Base-by-base conservation (phyloP, 768 basidiomycete genomes). In the Kwoniella newhampshirensis region DNA sequence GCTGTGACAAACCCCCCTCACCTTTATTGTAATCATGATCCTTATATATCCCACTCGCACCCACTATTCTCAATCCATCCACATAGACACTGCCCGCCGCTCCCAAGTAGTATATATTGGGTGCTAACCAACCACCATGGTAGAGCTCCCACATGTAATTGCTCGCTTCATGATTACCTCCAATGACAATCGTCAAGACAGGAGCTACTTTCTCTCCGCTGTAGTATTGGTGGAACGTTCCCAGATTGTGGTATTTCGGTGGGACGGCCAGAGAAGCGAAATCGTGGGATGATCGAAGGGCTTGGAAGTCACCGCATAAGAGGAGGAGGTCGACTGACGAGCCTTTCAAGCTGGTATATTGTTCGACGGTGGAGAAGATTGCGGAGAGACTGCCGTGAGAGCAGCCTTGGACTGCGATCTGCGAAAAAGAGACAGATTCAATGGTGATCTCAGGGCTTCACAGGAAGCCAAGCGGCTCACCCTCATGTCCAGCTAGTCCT, bases 61-160 rank as follows among this genome's bases (percentile, higher is more conserved):
- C 96, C 18, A 88, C 86, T 41, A 99, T 88, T 7, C 90, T 82
- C 20, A 97, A 61, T 0, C 92, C 93, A 66, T 94, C 87, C 25
- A 96, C 85, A 32, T 86, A 83, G 0, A 99, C 81, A 49, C 88
- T 89, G 0, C 93, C 93, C 2, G 92, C 91, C 68, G 87, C 84
- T 0, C 96, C 96, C 2, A 99, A 83, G 75, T 89, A 98, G 77
- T 96, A 99, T 51, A 99, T 93, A 70, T 96, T 93, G 0, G 88
- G 89, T 0, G 94, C 96, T 11, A 98, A 77, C 93, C 94, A 98
- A 5, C 92, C 94, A 17, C 94, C 93, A 67, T 98, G 89, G 75
- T 91, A 97, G 89, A 96, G 77, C 75, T 99, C 96, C 87, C 90
- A 93, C 79, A 98, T 81, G 71, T 97, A 96, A 66, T 92, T 96